These are phyloP conservation scores for Trichoderma koningiopsis DNA, from an alignment of 2,329 filamentous ascomycete species.

Conservation along the genomic window DNA sequence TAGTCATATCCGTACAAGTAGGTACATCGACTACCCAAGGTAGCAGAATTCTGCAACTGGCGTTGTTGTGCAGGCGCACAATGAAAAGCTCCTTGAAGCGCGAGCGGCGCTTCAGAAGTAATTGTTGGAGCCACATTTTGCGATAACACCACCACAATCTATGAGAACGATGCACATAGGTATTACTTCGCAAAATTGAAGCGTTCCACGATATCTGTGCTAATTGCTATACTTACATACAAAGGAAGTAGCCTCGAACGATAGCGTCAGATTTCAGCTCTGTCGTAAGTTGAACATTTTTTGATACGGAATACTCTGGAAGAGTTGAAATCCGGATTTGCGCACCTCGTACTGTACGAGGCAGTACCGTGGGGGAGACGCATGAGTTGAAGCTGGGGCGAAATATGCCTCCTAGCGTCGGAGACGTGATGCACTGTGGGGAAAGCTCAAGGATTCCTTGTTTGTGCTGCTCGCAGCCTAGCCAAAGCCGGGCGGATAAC, in stretches of 20 bases:
- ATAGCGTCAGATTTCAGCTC: not conserved
- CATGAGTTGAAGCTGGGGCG: conserved; percentile 13
- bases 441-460: conserved; percentile 23
- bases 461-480: not conserved
- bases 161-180: not conserved
- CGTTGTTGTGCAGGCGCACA: not conserved
- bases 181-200: not conserved
- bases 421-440: conserved; percentile 17
- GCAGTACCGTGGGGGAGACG: not conserved
- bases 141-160: not conserved
- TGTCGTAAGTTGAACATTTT: not conserved
- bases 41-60: conserved; percentile 11
- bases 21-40: not conserved
- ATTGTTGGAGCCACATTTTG: not conserved
- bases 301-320: not conserved
- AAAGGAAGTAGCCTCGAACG: not conserved
- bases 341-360: not conserved
- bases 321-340: not conserved
- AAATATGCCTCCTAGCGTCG: conserved; percentile 24
- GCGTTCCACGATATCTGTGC: not conserved
- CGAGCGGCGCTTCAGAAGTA: not conserved
- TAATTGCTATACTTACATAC: not conserved
- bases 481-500: conserved; percentile 16
- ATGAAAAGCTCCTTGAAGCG: not conserved
- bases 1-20: conserved; percentile 8